These are phyloP conservation scores for Naganishia sp. DNA, from an alignment of 1,284 basidiomycete species.

Conservation along the genomic window DNA sequence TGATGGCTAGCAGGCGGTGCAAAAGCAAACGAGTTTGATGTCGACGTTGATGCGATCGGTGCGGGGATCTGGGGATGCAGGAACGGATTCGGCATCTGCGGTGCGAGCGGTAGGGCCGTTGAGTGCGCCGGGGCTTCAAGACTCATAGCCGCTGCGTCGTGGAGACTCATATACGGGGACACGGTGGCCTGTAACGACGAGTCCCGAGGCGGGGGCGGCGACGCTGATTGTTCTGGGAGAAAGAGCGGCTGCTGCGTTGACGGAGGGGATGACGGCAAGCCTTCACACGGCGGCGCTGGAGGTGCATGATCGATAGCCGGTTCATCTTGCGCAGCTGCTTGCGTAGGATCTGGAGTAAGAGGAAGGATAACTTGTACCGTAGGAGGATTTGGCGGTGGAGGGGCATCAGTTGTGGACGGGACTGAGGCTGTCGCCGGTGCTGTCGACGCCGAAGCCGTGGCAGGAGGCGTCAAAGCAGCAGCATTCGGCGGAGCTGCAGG, in stretches of 20 bases:
- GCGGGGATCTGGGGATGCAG: conserved; percentile 19
- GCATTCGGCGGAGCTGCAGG: neutral
- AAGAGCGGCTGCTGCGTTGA: conserved; percentile 37
- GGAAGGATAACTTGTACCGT: neutral
- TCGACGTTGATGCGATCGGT: conserved; percentile 7
- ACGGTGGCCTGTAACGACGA: too few species aligned
- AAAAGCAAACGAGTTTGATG: neutral
- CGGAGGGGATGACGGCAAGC: neutral
- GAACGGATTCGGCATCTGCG: conserved; percentile 28
- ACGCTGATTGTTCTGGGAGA: conserved; percentile 25
- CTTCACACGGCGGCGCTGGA: neutral
- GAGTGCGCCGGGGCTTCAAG: neutral
- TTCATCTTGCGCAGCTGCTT: neutral
- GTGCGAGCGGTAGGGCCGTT: conserved; percentile 15
- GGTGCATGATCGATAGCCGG: neutral
- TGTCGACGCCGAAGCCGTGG: neutral
- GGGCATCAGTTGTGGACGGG: neutral
- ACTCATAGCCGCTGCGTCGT: neutral
- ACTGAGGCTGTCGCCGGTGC: neutral
- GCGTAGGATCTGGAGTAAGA: conserved; percentile 15
- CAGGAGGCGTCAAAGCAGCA: conserved; percentile 1
- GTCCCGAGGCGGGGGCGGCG: neutral
- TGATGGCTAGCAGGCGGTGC: conserved; percentile 1
- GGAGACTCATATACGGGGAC: neutral
- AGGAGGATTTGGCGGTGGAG: neutral